These are phyloP conservation scores for Chrysoporthe cubensis DNA, from an alignment of 2,329 filamentous ascomycete species.

Conservation along the genomic window DNA sequence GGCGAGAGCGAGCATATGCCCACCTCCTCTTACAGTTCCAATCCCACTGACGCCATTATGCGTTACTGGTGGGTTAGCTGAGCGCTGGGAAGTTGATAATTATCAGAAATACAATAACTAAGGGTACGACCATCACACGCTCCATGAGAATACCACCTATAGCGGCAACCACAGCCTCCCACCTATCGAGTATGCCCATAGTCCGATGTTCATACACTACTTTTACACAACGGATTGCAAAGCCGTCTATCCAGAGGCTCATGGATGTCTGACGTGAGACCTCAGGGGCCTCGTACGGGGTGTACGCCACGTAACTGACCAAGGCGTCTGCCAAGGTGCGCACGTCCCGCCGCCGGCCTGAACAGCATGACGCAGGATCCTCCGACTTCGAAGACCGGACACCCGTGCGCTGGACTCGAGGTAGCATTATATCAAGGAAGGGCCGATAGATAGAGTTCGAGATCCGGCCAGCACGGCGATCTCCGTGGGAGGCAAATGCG, in stretches of 20 bases:
- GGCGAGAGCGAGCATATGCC: no score
- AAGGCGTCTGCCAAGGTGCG: slow-evolving; percentile 19
- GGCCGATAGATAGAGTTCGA: background rate
- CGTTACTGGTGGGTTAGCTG: no score
- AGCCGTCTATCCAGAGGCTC: slow-evolving; percentile 8
- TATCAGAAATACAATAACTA: no score
- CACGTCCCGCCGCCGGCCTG: slow-evolving; percentile 13
- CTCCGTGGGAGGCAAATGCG: background rate
- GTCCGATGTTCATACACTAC: no score
- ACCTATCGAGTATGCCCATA: no score
- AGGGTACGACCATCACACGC: no score
- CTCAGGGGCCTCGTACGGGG: slow-evolving; percentile 12
- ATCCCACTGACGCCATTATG: no score
- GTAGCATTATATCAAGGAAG: background rate
- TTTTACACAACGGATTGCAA: background rate
- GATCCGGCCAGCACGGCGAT: background rate
- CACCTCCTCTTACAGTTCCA: no score
- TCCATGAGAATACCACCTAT: no score
- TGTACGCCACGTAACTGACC: slow-evolving; percentile 16
- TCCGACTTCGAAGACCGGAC: background rate
- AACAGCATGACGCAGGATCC: background rate
- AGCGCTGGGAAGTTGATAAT: no score
- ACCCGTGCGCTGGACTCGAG: background rate
- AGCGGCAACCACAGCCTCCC: no score
- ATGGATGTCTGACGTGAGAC: slow-evolving; percentile 18